Percentiles rank a stretch among this genome's conserved stretches.
These are phyloP conservation scores for Globisporangium paroecandrum DNA, from an alignment of 352 stramenopile genomes.

Conservation along the genomic window DNA sequence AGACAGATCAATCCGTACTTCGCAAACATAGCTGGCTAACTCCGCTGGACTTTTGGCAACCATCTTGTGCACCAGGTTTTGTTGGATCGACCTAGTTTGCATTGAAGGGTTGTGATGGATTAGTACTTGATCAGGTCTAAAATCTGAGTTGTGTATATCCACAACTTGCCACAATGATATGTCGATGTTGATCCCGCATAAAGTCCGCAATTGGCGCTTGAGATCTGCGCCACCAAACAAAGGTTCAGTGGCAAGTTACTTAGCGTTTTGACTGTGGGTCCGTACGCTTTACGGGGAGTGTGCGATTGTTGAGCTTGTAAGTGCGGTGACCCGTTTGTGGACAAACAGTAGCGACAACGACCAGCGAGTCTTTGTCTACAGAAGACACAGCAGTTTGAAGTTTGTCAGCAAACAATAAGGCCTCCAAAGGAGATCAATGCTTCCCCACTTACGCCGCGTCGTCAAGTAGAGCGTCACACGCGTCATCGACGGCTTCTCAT, in stretches of 20 bases:
- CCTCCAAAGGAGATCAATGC: neutral
- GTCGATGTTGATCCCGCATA: conserved; percentile 43
- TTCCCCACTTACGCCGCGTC: conserved; percentile 20
- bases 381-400: neutral
- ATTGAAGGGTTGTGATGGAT: neutral
- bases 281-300: conserved; percentile 33
- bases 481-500: conserved; percentile 19
- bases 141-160: neutral
- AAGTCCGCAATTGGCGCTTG: conserved; percentile 31
- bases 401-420: neutral
- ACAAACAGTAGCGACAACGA: conserved; percentile 25
- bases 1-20: conserved; percentile 18
- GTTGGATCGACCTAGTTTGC: conserved; percentile 28
- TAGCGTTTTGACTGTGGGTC: too few relatives aligned
- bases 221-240: conserved; percentile 22
- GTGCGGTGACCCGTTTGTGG: conserved; percentile 26
- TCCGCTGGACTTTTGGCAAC: conserved; percentile 24
- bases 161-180: conserved; percentile 32
- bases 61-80: conserved; percentile 32
- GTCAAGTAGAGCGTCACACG: conserved; percentile 27
- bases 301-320: conserved; percentile 38
- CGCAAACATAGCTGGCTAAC: conserved; percentile 34
- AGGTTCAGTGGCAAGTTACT: neutral
- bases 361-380: conserved; percentile 16
- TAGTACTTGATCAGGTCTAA: neutral